A percentile compares a stretch with the other conserved stretches of the same genome.
Conservation (phyloP, 129 eudicot genomes). For the Dittrichia graveolens region DNA sequence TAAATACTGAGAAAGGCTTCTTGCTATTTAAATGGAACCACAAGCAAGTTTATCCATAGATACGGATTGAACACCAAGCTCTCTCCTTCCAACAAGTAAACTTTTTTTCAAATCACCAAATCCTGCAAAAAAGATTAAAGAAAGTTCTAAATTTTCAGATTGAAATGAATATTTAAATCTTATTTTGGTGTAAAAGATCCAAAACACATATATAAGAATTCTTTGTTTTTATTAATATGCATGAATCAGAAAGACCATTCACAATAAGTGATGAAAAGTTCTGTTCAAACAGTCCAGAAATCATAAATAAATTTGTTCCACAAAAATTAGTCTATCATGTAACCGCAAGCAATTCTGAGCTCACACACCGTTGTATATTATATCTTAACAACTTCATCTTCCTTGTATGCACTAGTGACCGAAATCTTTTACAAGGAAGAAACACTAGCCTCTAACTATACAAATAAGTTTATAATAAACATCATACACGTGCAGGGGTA, state of each 20-base stretch:
- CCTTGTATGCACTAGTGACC: background rate
- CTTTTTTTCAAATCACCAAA: background rate
- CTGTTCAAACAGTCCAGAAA: background rate
- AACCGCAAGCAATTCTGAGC: background rate
- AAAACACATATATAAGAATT: background rate
- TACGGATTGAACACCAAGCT: conserved; percentile 13
- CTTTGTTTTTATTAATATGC: too few relatives aligned
- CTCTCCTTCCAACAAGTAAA: conserved; percentile 18
- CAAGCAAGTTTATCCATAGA: conserved; percentile 1
- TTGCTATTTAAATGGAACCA: conserved; percentile 25
- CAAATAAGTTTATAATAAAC: too few relatives aligned
- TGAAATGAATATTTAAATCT: background rate
- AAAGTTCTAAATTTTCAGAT: background rate
- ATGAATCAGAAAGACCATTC: background rate
- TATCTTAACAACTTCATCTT: background rate
- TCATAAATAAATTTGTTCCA: background rate
- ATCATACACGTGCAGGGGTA: too few relatives aligned
- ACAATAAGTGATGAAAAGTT: background rate
- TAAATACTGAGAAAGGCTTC: conserved; percentile 17
- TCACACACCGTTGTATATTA: background rate
- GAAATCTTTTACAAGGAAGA: too few relatives aligned
- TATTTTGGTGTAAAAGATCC: background rate
- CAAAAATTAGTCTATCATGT: background rate
- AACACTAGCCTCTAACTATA: too few relatives aligned
- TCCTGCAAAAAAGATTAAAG: conserved; percentile 22